These are phyloP conservation scores for Phytophthora macrochlamydospora DNA, from an alignment of 352 stramenopile species.

Conservation along the genomic window DNA sequence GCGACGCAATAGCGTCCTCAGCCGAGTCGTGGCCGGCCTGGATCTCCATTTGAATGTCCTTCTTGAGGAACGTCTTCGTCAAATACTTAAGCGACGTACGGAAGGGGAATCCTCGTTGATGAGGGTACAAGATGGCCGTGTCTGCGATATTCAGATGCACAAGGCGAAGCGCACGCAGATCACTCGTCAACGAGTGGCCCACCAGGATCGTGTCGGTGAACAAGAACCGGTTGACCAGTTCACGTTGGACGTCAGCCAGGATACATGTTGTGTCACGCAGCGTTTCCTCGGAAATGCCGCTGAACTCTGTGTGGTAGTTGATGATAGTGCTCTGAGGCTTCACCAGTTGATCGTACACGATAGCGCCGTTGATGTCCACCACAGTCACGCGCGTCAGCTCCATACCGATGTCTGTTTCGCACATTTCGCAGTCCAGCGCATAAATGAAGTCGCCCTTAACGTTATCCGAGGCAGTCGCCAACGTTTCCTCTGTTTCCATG, in stretches of 20 bases:
- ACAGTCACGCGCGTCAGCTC: conserved; percentile 86
- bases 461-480: conserved; percentile 9
- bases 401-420: conserved; percentile 84
- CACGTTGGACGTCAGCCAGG: conserved; percentile 73
- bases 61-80: conserved; percentile 80
- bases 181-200: conserved; percentile 87
- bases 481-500: conserved; percentile 31
- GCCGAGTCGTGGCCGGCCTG: conserved; percentile 80
- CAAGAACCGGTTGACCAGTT: conserved; percentile 60
- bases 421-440: conserved; percentile 92
- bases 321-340: conserved; percentile 87
- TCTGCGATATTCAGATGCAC: conserved; percentile 76
- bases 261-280: conserved; percentile 59
- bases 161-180: conserved; percentile 78
- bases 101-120: conserved; percentile 84
- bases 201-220: conserved; percentile 84
- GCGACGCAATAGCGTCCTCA: conserved; percentile 80
- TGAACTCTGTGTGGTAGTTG: conserved; percentile 91
- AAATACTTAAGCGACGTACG: conserved; percentile 84
- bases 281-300: conserved; percentile 86
- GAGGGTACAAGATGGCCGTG: conserved; percentile 85
- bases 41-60: conserved; percentile 76
- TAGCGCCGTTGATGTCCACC: conserved; percentile 51
- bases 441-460: conserved; percentile 41
- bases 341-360: conserved; percentile 87